Evolutionary conservation across 441 rosid genomes (phyloP).

Genomic region (Brassica balearica): DNA sequence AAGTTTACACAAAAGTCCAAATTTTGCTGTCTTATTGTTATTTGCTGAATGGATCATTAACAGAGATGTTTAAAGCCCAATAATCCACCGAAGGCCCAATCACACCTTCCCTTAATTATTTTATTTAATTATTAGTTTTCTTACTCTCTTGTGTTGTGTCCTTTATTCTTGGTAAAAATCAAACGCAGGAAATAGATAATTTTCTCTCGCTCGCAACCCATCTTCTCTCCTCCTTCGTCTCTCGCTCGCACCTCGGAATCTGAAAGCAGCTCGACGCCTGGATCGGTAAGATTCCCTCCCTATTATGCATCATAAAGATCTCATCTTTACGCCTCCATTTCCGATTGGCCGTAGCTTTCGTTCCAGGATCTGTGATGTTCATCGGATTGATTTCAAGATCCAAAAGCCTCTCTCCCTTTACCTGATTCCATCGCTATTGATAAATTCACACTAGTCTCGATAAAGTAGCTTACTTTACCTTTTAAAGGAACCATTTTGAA

Average conservation of each 20-base stretch:
- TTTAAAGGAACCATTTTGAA: not conserved
- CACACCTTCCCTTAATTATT: too few species aligned
- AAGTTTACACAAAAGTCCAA: too few species aligned
- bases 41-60: too few species aligned
- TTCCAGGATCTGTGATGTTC: slow-evolving; percentile 14
- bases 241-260: slow-evolving; percentile 36
- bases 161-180: slow-evolving; percentile 7
- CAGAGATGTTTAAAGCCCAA: too few species aligned
- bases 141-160: not conserved
- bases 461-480: not conserved
- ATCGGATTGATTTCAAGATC: slow-evolving; percentile 29
- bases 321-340: slow-evolving; percentile 23
- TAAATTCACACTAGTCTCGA: not conserved
- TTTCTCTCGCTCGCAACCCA: slow-evolving; percentile 27
- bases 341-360: slow-evolving; percentile 17
- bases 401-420: slow-evolving; percentile 1
- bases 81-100: too few species aligned
- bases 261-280: slow-evolving; percentile 34
- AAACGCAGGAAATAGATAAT: slow-evolving; percentile 13
- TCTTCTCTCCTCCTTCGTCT: slow-evolving; percentile 9
- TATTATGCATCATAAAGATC: slow-evolving; percentile 14
- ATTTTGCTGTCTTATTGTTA: too few species aligned
- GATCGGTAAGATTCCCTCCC: slow-evolving; percentile 38
- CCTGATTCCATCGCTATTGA: not conserved
- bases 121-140: not conserved